These are phyloP conservation scores for Boletus subcaerulescens DNA, from an alignment of 768 basidiomycete species.

Conservation along the genomic window DNA sequence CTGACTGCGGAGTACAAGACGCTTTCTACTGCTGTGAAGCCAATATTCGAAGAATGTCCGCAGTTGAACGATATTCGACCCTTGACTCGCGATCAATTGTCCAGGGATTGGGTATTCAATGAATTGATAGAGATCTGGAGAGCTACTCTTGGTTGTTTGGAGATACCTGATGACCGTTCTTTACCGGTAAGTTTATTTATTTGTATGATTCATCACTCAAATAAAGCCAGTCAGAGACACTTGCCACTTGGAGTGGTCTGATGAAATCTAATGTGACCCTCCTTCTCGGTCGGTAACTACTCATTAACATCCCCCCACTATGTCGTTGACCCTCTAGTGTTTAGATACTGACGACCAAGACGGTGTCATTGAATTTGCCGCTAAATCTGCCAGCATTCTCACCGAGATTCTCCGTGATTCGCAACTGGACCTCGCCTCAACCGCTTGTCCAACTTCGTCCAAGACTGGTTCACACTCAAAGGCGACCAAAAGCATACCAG, in stretches of 20 bases:
- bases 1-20: constrained; percentile 50
- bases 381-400: constrained; percentile 42
- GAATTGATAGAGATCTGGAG: constrained; percentile 55
- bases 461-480: constrained; percentile 3
- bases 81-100: constrained; percentile 57
- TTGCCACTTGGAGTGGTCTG: constrained; percentile 57
- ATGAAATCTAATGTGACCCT: constrained; percentile 46
- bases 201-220: background rate
- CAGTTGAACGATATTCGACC: constrained; percentile 51
- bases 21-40: constrained; percentile 46
- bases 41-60: constrained; percentile 53
- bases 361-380: constrained; percentile 38
- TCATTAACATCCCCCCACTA: background rate
- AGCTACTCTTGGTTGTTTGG: constrained; percentile 41
- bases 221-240: constrained; percentile 41
- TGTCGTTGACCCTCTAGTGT: constrained; percentile 6
- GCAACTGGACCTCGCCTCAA: constrained; percentile 41
- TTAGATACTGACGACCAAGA: constrained; percentile 45
- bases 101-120: constrained; percentile 49
- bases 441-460: constrained; percentile 17
- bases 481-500: constrained; percentile 1
- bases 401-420: constrained; percentile 47
- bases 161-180: constrained; percentile 42
- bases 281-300: constrained; percentile 51
- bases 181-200: constrained; percentile 46